Conservation (phyloP, 2,329 filamentous ascomycete genomes). For the Ophiostoma pallidulum region DNA sequence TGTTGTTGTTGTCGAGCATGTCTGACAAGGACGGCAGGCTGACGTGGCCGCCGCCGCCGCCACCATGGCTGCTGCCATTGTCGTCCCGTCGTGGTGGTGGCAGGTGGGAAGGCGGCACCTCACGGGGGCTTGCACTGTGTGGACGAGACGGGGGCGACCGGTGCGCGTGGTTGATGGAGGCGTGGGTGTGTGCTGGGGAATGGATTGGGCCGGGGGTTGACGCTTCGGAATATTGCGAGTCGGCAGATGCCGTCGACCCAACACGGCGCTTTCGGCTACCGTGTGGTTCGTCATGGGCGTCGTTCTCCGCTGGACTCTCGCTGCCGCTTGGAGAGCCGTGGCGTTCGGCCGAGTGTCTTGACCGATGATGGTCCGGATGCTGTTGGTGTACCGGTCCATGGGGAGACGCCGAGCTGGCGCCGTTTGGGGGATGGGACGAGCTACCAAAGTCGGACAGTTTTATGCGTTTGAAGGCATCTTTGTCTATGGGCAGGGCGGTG, state of each 20-base stretch:
- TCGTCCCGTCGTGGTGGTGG: slow-evolving; percentile 21
- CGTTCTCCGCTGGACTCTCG: slow-evolving; percentile 27
- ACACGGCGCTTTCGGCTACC: slow-evolving; percentile 34
- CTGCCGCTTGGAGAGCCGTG: slow-evolving; percentile 36
- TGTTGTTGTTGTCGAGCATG: slow-evolving; percentile 36
- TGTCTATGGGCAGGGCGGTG: slow-evolving; percentile 26
- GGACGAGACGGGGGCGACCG: slow-evolving; percentile 20
- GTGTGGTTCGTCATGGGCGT: slow-evolving; percentile 18
- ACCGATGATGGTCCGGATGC: slow-evolving; percentile 19
- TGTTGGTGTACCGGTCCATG: slow-evolving; percentile 30
- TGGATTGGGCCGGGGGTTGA: slow-evolving; percentile 26
- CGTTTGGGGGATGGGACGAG: slow-evolving; percentile 1
- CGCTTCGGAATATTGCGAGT: slow-evolving; percentile 35
- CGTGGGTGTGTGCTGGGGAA: slow-evolving; percentile 34
- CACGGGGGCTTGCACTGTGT: slow-evolving; percentile 18
- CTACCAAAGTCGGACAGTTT: slow-evolving; percentile 33
- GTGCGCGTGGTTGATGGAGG: slow-evolving; percentile 21
- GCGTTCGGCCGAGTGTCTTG: too few relatives aligned
- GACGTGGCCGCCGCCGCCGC: slow-evolving; percentile 24
- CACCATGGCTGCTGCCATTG: too few relatives aligned
- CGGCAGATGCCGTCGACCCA: slow-evolving; percentile 38
- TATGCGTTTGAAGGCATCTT: slow-evolving; percentile 40
- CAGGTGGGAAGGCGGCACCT: slow-evolving; percentile 16
- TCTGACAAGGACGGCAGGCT: slow-evolving; percentile 39
- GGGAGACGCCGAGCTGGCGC: slow-evolving; percentile 22